phyloP scores from a whole-genome alignment of 306 rosid genomes.

The Cicer chorassanicum region DNA sequence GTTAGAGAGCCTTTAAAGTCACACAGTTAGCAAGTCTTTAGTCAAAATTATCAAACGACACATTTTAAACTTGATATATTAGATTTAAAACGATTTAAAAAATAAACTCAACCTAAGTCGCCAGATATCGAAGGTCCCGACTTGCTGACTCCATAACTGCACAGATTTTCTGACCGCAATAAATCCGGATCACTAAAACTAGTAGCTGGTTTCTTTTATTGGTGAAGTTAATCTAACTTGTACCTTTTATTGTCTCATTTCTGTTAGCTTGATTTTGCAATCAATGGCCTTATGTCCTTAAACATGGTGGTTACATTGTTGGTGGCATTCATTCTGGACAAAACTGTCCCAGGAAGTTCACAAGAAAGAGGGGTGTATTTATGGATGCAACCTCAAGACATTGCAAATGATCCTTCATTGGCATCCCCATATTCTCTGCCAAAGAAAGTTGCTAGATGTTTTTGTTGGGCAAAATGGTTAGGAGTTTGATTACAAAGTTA shows the following conservation, averaged over 20 bases:
- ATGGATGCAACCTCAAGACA: slow-evolving; percentile 70
- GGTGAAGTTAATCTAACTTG: slow-evolving; percentile 43
- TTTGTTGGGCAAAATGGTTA: slow-evolving; percentile 59
- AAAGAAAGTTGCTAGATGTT: slow-evolving; percentile 51
- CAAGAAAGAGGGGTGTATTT: slow-evolving; percentile 78
- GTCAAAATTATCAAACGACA: too few species aligned
- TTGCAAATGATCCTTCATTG: slow-evolving; percentile 61
- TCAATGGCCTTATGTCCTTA: slow-evolving; percentile 84
- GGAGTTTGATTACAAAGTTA: slow-evolving; percentile 49
- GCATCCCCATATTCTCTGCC: slow-evolving; percentile 73
- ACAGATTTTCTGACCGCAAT: too few species aligned
- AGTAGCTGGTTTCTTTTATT: background rate
- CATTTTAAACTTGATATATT: too few species aligned
- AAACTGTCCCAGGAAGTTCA: slow-evolving; percentile 81
- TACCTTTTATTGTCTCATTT: slow-evolving; percentile 32
- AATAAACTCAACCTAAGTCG: too few species aligned
- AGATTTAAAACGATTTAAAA: too few species aligned
- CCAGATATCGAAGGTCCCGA: too few species aligned
- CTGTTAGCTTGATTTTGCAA: slow-evolving; percentile 81
- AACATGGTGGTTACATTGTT: slow-evolving; percentile 92
- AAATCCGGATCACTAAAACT: background rate
- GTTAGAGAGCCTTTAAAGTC: too few species aligned
- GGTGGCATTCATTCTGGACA: slow-evolving; percentile 77
- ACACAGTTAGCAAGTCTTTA: too few species aligned
- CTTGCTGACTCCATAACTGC: too few species aligned